Evolutionary conservation across 805 yeast genomes (phyloP).

Genomic region (Candida nanaspora): DNA sequence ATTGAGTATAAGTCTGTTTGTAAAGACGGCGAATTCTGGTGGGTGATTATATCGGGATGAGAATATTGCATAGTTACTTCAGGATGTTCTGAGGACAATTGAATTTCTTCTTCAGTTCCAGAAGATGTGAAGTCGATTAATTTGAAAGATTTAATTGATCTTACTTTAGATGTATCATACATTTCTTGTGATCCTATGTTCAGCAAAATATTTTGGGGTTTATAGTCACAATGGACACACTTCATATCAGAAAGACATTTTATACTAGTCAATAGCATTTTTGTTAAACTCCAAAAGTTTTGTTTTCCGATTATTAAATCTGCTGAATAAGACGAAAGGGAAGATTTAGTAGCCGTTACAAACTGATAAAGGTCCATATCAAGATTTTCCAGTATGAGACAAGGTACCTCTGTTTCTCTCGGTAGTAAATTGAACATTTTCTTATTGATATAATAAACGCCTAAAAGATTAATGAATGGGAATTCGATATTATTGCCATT

Average conservation of each 20-base stretch:
- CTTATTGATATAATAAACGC: conserved; percentile 19
- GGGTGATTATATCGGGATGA: conserved; percentile 15
- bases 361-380: conserved; percentile 19
- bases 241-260: conserved; percentile 18
- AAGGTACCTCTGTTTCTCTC: conserved; percentile 19
- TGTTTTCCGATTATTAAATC: conserved; percentile 14
- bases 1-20: conserved; percentile 37
- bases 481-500: neutral
- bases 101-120: too few relatives aligned
- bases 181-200: too few relatives aligned
- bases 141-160: conserved; percentile 22
- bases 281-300: conserved; percentile 27
- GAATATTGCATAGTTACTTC: conserved; percentile 32
- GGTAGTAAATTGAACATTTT: conserved; percentile 17
- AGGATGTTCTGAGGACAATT: too few relatives aligned
- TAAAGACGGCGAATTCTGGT: conserved; percentile 7
- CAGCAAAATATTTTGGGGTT: conserved; percentile 37
- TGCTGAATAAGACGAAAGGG: neutral
- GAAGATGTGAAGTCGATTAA: conserved; percentile 45
- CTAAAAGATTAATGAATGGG: conserved; percentile 23
- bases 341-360: too few relatives aligned
- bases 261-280: conserved; percentile 20
- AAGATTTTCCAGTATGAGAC: conserved; percentile 21
- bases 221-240: conserved; percentile 41
- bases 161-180: too few relatives aligned